Percentiles rank a stretch among this genome's conserved stretches.
Evolutionary conservation across 495 filamentous ascomycete genomes (phyloP).

Genomic region (Annulohypoxylon bovei): DNA sequence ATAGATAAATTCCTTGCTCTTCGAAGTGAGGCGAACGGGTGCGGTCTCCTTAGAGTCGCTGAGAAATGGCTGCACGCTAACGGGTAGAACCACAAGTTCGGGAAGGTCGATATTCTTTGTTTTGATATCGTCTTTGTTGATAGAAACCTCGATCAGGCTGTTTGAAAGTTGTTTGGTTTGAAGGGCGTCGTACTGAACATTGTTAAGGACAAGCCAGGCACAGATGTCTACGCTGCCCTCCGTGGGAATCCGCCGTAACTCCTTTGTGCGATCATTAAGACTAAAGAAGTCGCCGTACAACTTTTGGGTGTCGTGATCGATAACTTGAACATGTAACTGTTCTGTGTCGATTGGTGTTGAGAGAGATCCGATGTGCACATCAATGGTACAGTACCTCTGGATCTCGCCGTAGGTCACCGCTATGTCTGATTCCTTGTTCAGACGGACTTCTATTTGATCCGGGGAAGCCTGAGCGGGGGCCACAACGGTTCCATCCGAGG

Average conservation of each 20-base stretch:
- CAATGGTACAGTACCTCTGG: slow-evolving; percentile 5
- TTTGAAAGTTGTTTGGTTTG: background rate
- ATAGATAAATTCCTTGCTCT: background rate
- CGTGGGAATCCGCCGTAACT: background rate
- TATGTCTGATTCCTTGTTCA: background rate
- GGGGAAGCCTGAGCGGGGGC: slow-evolving; percentile 4
- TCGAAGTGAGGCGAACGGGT: background rate
- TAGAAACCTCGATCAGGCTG: background rate
- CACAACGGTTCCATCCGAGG: background rate
- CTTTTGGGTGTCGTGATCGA: background rate
- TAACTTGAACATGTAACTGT: background rate
- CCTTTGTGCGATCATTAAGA: background rate
- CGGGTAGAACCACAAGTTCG: slow-evolving; percentile 3
- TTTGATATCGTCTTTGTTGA: background rate
- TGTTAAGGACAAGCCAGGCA: background rate
- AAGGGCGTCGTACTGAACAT: background rate
- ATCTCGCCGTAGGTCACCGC: slow-evolving; percentile 1
- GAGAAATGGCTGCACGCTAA: background rate
- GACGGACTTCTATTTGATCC: background rate
- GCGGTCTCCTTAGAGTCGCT: background rate
- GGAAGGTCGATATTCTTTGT: slow-evolving; percentile 1
- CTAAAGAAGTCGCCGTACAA: background rate
- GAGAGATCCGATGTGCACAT: slow-evolving; percentile 11
- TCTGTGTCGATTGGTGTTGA: slow-evolving; percentile 2
- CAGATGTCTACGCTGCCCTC: background rate